Conservation (phyloP, 2,329 filamentous ascomycete genomes). For the Colletotrichum sp. region DNA sequence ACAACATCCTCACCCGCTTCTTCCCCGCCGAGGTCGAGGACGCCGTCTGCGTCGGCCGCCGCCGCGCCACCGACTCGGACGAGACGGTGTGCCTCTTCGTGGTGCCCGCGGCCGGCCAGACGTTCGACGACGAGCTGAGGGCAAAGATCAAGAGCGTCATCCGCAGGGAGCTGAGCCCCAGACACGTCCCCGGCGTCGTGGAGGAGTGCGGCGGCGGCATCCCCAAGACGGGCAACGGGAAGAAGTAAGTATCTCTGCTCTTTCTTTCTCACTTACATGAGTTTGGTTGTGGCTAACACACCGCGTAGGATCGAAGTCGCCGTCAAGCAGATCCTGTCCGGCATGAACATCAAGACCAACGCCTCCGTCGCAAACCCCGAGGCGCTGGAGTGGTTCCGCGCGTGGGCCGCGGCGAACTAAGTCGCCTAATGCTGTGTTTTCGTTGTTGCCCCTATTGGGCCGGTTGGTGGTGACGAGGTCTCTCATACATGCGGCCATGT, state of each 20-base stretch:
- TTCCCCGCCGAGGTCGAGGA: slow-evolving; percentile 83
- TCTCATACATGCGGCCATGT: not conserved
- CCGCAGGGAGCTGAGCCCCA: slow-evolving; percentile 79
- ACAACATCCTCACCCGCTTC: slow-evolving; percentile 87
- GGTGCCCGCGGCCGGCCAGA: slow-evolving; percentile 68
- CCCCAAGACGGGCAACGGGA: slow-evolving; percentile 91
- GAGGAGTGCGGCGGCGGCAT: slow-evolving; percentile 83
- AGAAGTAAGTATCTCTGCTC: slow-evolving; percentile 70
- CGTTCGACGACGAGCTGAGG: slow-evolving; percentile 66
- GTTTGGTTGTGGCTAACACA: not conserved
- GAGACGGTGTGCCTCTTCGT: slow-evolving; percentile 91
- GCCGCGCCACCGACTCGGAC: slow-evolving; percentile 74
- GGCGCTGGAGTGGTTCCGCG: slow-evolving; percentile 85
- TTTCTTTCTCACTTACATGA: not conserved
- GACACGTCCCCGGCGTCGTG: slow-evolving; percentile 86
- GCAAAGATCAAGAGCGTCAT: slow-evolving; percentile 71
- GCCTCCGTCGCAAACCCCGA: slow-evolving; percentile 93
- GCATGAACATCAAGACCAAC: slow-evolving; percentile 84
- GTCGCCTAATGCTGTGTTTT: not conserved
- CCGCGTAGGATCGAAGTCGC: slow-evolving; percentile 80
- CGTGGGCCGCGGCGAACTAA: slow-evolving; percentile 69
- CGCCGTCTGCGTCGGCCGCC: slow-evolving; percentile 83
- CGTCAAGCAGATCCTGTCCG: slow-evolving; percentile 94
- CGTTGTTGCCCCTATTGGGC: not conserved
- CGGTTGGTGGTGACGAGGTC: not conserved